Conservation (phyloP, 176 grass and related monocot species). For the Hordeum marinum region DNA sequence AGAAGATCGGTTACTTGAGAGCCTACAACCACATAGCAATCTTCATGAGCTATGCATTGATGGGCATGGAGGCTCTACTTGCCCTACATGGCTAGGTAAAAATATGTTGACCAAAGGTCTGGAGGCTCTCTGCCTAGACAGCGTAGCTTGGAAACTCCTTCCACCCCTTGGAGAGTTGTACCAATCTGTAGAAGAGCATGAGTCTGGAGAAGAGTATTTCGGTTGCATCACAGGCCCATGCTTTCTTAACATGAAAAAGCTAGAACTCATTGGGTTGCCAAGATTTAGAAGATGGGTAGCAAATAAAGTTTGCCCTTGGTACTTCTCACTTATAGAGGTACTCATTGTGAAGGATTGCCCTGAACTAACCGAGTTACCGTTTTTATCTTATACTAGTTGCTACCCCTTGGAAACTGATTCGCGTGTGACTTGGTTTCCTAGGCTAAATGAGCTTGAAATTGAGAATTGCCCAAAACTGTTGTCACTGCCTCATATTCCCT, state of each 20-base stretch:
- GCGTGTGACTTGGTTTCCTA: neutral
- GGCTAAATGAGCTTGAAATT: neutral
- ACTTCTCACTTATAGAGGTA: neutral
- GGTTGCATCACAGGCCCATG: neutral
- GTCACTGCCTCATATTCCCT: neutral
- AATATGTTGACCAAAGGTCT: neutral
- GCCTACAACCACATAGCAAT: neutral
- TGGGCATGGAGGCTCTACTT: neutral
- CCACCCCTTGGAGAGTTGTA: neutral
- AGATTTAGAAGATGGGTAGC: neutral
- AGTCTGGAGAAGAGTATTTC: neutral
- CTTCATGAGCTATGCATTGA: neutral
- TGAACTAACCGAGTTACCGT: neutral
- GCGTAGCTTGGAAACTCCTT: neutral
- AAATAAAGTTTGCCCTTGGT: neutral
- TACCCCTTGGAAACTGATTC: too few species aligned
- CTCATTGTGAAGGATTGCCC: neutral
- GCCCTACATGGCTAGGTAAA: neutral
- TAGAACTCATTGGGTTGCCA: neutral
- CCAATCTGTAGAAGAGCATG: too few species aligned
- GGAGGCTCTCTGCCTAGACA: neutral
- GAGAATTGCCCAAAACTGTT: accelerated
- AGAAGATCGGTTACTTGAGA: neutral
- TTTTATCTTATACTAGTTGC: neutral
- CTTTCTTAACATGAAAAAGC: neutral